A percentile compares a stretch with the other conserved stretches of the same genome.
These are phyloP conservation scores for Yamadazyma triangularis DNA, from an alignment of 1,139 yeast species.

Conservation along the genomic window DNA sequence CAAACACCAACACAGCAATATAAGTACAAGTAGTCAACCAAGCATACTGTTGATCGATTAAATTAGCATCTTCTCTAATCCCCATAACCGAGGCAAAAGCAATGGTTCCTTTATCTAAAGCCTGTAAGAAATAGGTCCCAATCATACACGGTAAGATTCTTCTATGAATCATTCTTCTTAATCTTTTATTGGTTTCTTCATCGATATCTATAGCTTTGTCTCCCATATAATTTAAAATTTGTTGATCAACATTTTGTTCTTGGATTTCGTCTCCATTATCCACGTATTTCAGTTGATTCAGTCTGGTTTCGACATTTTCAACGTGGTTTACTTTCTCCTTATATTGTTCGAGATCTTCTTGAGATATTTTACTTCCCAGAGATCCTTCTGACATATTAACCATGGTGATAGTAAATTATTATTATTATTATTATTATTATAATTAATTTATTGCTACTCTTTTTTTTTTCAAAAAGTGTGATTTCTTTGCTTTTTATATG, in stretches of 20 bases:
- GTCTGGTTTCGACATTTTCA: constrained; percentile 8
- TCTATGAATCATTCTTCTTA: constrained; percentile 14
- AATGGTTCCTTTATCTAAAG: constrained; percentile 41
- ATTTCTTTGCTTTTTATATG: too few species aligned
- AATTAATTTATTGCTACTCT: too few species aligned
- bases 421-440: too few species aligned
- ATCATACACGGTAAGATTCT: constrained; percentile 32
- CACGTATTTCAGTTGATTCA: constrained; percentile 6
- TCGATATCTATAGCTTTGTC: constrained; percentile 18
- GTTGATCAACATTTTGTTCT: constrained; percentile 13
- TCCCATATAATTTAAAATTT: constrained; percentile 16
- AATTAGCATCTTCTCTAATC: constrained; percentile 25
- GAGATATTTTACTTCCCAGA: too few species aligned
- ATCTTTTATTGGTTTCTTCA: constrained; percentile 17
- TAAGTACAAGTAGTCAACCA: constrained; percentile 40
- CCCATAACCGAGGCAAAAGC: constrained; percentile 52
- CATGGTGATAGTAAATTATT: too few species aligned
- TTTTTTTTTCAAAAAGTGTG: too few species aligned
- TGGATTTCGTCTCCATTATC: constrained; percentile 9
- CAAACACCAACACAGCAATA: constrained; percentile 45
- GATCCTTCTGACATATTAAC: too few species aligned
- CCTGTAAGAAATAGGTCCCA: constrained; percentile 40
- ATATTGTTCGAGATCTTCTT: too few species aligned
- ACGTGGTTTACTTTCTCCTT: constrained; percentile 10
- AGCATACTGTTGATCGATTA: constrained; percentile 32